Evolutionary conservation across 2,329 filamentous ascomycete species (phyloP).

Genomic region (Arthroderma sp.): DNA sequence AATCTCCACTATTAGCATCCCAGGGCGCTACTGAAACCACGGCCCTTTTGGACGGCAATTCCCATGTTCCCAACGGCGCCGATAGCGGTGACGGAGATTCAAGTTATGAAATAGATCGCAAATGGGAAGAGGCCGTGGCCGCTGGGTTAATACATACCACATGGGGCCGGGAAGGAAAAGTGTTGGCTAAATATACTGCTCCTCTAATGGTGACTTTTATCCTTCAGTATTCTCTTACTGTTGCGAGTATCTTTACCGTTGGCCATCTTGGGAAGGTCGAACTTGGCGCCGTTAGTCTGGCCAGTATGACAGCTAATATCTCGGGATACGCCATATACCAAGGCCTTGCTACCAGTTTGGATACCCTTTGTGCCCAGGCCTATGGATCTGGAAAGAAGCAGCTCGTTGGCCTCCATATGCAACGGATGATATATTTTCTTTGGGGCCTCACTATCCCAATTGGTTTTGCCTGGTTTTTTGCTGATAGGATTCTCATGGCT

Average conservation of each 20-base stretch:
- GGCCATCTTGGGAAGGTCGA: slow-evolving; percentile 61
- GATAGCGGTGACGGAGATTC: slow-evolving; percentile 35
- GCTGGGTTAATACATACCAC: slow-evolving; percentile 74
- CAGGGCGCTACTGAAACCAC: slow-evolving; percentile 33
- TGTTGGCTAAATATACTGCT: slow-evolving; percentile 56
- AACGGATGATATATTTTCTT: slow-evolving; percentile 69
- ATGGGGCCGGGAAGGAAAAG: slow-evolving; percentile 80
- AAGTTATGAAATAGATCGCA: slow-evolving; percentile 45
- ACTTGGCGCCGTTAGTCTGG: slow-evolving; percentile 53
- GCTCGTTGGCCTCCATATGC: slow-evolving; percentile 70
- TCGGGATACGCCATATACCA: slow-evolving; percentile 65
- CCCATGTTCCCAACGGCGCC: slow-evolving; percentile 21
- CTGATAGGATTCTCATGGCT: slow-evolving; percentile 48
- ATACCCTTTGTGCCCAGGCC: slow-evolving; percentile 86
- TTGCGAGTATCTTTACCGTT: slow-evolving; percentile 66
- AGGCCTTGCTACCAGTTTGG: slow-evolving; percentile 76
- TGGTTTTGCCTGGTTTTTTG: slow-evolving; percentile 55
- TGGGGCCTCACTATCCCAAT: slow-evolving; percentile 61
- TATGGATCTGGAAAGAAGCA: slow-evolving; percentile 85
- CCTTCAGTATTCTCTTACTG: slow-evolving; percentile 73
- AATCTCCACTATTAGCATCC: slow-evolving; percentile 6
- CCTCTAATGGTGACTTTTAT: slow-evolving; percentile 63
- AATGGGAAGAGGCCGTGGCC: slow-evolving; percentile 76
- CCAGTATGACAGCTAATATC: slow-evolving; percentile 69
- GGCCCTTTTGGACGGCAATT: slow-evolving; percentile 28